Conservation (phyloP, 352 stramenopile genomes). For the Pythium phragmiticola region DNA sequence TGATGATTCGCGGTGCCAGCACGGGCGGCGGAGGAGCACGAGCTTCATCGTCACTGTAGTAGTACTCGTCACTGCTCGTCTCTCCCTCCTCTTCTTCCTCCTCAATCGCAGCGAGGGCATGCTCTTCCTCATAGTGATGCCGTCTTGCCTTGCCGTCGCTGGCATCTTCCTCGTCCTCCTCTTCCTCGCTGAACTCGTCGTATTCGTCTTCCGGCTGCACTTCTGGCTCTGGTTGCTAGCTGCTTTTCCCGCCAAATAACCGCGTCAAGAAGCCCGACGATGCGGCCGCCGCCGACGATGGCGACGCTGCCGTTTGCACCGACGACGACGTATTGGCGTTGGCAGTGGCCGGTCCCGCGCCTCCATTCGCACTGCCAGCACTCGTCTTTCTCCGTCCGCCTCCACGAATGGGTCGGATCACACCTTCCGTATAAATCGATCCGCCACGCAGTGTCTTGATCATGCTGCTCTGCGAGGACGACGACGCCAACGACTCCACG, state of each 20-base stretch:
- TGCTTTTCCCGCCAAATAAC: constrained; percentile 32
- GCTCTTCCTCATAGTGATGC: too few relatives aligned
- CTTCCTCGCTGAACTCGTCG: constrained; percentile 1
- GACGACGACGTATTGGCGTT: constrained; percentile 11
- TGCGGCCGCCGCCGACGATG: constrained; percentile 18
- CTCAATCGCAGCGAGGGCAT: too few relatives aligned
- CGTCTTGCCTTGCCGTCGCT: too few relatives aligned
- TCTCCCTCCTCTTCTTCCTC: not conserved
- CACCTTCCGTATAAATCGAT: constrained; percentile 62
- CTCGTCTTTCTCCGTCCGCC: constrained; percentile 62
- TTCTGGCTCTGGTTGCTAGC: constrained; percentile 18
- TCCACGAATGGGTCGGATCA: constrained; percentile 75
- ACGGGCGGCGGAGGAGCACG: not conserved
- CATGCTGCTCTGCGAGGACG: constrained; percentile 24
- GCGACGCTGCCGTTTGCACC: constrained; percentile 25
- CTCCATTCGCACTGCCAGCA: constrained; percentile 5
- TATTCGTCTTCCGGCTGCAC: constrained; percentile 9
- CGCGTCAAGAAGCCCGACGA: constrained; percentile 30
- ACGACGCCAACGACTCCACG: constrained; percentile 40
- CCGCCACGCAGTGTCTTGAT: constrained; percentile 73
- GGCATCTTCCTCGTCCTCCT: not conserved
- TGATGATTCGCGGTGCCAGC: constrained; percentile 16
- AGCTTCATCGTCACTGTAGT: not conserved
- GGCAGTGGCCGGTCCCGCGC: not conserved
- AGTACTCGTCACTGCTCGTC: not conserved